Evolutionary conservation across 495 filamentous ascomycete genomes (phyloP).

Genomic region (Pyronema domesticum): DNA sequence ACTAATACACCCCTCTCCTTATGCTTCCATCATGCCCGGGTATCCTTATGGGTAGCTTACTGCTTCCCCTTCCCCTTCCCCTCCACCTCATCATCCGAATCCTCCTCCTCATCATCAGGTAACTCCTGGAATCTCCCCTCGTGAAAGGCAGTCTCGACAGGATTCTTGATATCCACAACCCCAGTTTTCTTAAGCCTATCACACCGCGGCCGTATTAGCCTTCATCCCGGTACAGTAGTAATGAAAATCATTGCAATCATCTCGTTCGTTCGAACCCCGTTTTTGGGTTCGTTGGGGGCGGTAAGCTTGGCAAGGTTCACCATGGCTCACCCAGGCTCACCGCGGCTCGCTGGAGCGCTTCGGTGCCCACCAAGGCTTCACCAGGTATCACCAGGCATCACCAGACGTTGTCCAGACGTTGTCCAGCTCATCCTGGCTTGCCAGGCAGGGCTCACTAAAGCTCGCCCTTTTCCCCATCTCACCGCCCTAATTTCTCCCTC

Average conservation of each 20-base stretch:
- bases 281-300: neutral
- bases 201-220: constrained; percentile 8
- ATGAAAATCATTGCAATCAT: no score
- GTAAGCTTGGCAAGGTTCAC: constrained; percentile 2
- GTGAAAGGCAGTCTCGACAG: constrained; percentile 53
- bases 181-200: constrained; percentile 63
- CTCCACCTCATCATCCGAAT: constrained; percentile 26
- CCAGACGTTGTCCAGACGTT: no score
- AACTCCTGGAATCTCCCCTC: constrained; percentile 70
- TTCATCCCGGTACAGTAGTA: neutral
- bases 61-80: constrained; percentile 23
- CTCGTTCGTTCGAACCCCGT: neutral
- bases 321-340: no score
- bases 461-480: no score
- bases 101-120: constrained; percentile 12
- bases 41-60: no score
- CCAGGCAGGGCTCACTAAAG: no score
- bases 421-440: no score
- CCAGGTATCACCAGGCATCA: no score
- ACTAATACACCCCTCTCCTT: neutral
- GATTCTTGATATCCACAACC: constrained; percentile 68
- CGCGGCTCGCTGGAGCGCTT: no score
- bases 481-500: no score
- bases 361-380: no score
- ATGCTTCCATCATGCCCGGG: no score